phyloP scores from a whole-genome alignment of 352 stramenopile species.

The Phytopythium helicoides region DNA sequence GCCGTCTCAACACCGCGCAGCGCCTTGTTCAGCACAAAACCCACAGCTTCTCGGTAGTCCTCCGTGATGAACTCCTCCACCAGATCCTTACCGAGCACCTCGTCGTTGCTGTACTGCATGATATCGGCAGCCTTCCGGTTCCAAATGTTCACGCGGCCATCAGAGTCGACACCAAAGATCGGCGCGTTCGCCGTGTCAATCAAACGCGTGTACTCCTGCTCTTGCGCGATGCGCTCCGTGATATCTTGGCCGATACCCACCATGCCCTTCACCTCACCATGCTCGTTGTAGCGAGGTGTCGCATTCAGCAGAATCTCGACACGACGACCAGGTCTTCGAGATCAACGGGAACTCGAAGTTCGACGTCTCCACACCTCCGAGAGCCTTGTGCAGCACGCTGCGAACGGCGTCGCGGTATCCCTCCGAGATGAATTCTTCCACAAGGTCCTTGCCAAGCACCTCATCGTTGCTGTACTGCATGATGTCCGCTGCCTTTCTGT shows the following conservation, averaged over 20 bases:
- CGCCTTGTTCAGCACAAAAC: constrained; percentile 67
- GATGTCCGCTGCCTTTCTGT: constrained; percentile 85
- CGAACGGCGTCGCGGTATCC: constrained; percentile 43
- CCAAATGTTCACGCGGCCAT: constrained; percentile 75
- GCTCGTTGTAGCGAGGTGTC: constrained; percentile 33
- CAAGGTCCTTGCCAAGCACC: constrained; percentile 56
- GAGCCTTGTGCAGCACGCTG: constrained; percentile 38
- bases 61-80: constrained; percentile 84
- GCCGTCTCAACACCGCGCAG: constrained; percentile 77
- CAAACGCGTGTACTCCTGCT: constrained; percentile 30
- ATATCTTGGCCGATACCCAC: constrained; percentile 68
- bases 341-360: constrained; percentile 60
- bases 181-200: constrained; percentile 40
- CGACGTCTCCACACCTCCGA: constrained; percentile 32
- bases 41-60: constrained; percentile 52
- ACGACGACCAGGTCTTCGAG: constrained; percentile 43
- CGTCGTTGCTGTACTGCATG: too few species aligned
- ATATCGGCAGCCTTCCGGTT: too few species aligned
- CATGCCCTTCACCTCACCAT: constrained; percentile 37
- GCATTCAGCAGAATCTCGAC: constrained; percentile 50
- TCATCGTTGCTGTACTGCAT: constrained; percentile 72
- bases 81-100: constrained; percentile 69
- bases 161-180: constrained; percentile 71
- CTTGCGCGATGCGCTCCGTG: constrained; percentile 44
- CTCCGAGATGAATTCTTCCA: constrained; percentile 62